Evolutionary conservation across 768 basidiomycete species (phyloP).

Genomic region (Fistulinella prunicolor): DNA sequence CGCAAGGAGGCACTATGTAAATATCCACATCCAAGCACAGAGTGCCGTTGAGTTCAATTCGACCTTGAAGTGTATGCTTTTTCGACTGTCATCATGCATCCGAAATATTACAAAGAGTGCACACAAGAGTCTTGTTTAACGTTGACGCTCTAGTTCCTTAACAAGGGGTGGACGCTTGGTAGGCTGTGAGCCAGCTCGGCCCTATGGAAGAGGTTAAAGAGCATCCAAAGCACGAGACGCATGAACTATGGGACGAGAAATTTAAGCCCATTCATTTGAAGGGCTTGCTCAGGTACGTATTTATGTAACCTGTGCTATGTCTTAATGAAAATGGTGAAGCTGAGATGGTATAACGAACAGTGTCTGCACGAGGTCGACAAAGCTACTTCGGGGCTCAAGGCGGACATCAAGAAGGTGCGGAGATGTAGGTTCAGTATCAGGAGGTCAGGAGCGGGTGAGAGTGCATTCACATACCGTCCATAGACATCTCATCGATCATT

Average conservation of each 20-base stretch:
- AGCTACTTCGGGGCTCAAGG: constrained; percentile 76
- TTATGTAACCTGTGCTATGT: background rate
- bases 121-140: too few species aligned
- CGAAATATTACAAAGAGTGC: too few species aligned
- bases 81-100: too few species aligned
- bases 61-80: too few species aligned
- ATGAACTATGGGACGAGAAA: constrained; percentile 48
- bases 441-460: constrained; percentile 91
- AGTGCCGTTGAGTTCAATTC: too few species aligned
- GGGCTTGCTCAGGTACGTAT: constrained; percentile 91
- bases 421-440: constrained; percentile 94
- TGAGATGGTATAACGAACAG: constrained; percentile 36
- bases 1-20: too few species aligned
- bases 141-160: too few species aligned
- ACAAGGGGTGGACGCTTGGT: constrained; percentile 28
- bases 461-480: constrained; percentile 93
- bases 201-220: constrained; percentile 48
- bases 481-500: constrained; percentile 87
- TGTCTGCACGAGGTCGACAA: constrained; percentile 94
- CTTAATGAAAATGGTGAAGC: constrained; percentile 3
- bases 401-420: constrained; percentile 78
- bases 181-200: constrained; percentile 47
- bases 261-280: constrained; percentile 96
- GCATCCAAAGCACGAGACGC: constrained; percentile 41
- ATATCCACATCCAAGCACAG: too few species aligned